Percentiles rank a stretch among this genome's conserved stretches.
Conservation (phyloP, 768 basidiomycete genomes). For the Mycena capillaripes region DNA sequence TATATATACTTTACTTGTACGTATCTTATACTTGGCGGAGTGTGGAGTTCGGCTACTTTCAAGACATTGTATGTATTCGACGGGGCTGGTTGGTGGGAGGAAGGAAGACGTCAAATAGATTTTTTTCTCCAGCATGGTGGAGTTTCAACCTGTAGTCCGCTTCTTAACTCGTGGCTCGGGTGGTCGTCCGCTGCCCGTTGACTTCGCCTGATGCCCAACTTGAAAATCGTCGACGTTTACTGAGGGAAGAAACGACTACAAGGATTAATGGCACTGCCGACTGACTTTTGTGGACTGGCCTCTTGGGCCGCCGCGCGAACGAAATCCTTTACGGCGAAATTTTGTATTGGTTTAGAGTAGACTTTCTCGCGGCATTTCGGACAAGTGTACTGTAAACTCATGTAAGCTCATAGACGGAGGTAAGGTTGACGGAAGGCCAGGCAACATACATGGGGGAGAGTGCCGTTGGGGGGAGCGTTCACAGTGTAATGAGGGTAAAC, state of each 20-base stretch:
- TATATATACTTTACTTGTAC: slow-evolving; percentile 27
- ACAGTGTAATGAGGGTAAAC: too few species aligned
- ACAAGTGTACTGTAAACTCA: slow-evolving; percentile 23
- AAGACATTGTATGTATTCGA: background rate
- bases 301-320: slow-evolving; percentile 17
- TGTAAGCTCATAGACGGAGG: too few species aligned
- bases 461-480: too few species aligned
- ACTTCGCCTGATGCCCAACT: too few species aligned
- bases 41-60: background rate
- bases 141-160: too few species aligned
- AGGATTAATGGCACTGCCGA: background rate
- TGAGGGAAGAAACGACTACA: slow-evolving; percentile 31
- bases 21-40: slow-evolving; percentile 8
- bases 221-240: too few species aligned
- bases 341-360: slow-evolving; percentile 28
- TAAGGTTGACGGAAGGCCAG: too few species aligned
- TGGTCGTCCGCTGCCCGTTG: too few species aligned
- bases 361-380: slow-evolving; percentile 34
- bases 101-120: background rate
- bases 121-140: background rate
- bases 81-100: too few species aligned
- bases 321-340: slow-evolving; percentile 29
- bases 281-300: slow-evolving; percentile 25
- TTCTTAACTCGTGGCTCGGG: too few species aligned
- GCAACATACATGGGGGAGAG: too few species aligned